Evolutionary conservation across 345 rosid genomes (phyloP).

Genomic region (Theobroma cacao): DNA sequence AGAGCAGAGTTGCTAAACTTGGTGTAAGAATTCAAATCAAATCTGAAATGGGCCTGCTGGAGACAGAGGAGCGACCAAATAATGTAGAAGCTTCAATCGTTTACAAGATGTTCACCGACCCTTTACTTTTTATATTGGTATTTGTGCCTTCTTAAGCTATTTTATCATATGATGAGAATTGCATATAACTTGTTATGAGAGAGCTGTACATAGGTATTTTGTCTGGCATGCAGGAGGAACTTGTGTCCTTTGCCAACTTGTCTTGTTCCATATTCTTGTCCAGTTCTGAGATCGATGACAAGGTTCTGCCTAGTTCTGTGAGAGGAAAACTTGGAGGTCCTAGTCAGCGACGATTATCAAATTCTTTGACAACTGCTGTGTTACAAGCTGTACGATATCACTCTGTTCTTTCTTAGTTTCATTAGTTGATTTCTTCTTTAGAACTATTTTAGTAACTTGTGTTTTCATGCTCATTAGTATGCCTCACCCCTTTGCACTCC

Average conservation of each 20-base stretch:
- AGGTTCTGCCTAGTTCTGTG: slow-evolving; percentile 64
- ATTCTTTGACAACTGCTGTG: slow-evolving; percentile 58
- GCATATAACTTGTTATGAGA: slow-evolving; percentile 1
- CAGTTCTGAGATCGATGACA: slow-evolving; percentile 33
- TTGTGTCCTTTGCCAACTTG: slow-evolving; percentile 57
- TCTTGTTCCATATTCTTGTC: slow-evolving; percentile 72
- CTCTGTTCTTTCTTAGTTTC: slow-evolving; percentile 12
- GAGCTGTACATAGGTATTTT: not conserved
- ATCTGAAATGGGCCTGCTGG: slow-evolving; percentile 25
- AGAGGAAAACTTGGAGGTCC: slow-evolving; percentile 94
- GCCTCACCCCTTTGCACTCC: not conserved
- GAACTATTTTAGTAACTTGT: not conserved
- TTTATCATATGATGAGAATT: slow-evolving; percentile 5
- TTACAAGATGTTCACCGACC: slow-evolving; percentile 40
- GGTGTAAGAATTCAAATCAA: slow-evolving; percentile 24
- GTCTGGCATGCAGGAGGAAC: slow-evolving; percentile 54
- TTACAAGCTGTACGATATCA: slow-evolving; percentile 72
- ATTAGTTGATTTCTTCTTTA: slow-evolving; percentile 13
- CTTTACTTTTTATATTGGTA: slow-evolving; percentile 61
- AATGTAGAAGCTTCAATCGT: slow-evolving; percentile 31
- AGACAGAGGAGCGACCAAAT: slow-evolving; percentile 30
- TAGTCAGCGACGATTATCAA: slow-evolving; percentile 86
- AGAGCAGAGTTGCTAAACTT: slow-evolving; percentile 38
- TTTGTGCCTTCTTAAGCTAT: slow-evolving; percentile 5
- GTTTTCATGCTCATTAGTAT: not conserved